Base-by-base conservation (phyloP, 2,329 filamentous ascomycete species). In the Nakataea oryzae region DNA sequence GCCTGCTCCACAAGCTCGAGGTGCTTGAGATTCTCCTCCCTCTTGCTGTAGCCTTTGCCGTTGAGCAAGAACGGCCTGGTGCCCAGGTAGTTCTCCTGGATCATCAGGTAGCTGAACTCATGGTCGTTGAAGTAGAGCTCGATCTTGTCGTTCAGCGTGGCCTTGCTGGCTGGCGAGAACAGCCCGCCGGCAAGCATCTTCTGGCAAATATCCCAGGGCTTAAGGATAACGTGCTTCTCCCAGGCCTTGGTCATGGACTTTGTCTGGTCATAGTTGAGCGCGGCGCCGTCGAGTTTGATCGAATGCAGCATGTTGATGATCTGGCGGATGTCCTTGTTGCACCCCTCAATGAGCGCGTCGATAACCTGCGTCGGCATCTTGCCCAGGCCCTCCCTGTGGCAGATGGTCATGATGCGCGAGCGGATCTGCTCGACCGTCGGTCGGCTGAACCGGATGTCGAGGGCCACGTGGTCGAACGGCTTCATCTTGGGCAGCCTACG, bases 71-170 rank as follows among this genome's bases (percentile, higher is more conserved):
- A 81, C 3, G 95, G 95, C 64, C 87, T 90, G 2, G 91, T 92
- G 65, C 86, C 88, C 14, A 99, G 81, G 69, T 99, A 99, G 71
- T 99, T 99, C 74, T 99, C 96, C 73, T 99, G 95, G 58, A 99
- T 86, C 95, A 99, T 97, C 61, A 99, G 80, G 70, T 88, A 95
- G 70, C 92, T 97, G 76, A 97, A 96, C 69, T 99, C 95, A 71
- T 99, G 95, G 69, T 99, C 95, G 73, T 99, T 97, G 80, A 99
- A 99, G 74, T 99, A 99, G 1, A 99, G 85, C 75, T 99, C 93
- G 65, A 96, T 95, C 80, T 99, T 99, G 74, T 99, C 93, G 72
- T 97, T 97, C 47, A 99, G 78, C 0, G 91, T 96, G 3, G 90
- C 80, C 67, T 91, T 96, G 75, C 91, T 96, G 59, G 87, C 86